Evolutionary conservation across 305 asterid genomes (phyloP), one percentile per base, ranked within the genome.

Genomic region (Fraxinus angustifolia): DNA sequence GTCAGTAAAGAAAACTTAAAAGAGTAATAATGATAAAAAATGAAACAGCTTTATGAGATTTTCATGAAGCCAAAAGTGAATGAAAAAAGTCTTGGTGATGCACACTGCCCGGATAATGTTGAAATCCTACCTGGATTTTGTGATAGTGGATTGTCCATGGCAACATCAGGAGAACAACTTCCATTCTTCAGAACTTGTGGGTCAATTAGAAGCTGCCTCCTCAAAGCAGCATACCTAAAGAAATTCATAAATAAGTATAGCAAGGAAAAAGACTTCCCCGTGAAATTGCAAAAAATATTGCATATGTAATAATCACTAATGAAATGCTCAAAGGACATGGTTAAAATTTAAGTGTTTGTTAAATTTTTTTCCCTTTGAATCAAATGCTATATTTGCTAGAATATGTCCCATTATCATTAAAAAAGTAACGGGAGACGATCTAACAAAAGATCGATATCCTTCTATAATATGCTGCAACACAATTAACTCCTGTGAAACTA

Each of bases 81-180:
- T 1, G 5, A 78, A 70, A 71, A 42, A 73, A 33, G 31, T 33
- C 36, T 6, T 26, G 73, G 76, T 65, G 79, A 73, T 65, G 48
- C 26, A 42, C 21, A 42, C 3, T 35, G 48, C n/a, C n/a, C 53
- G 12, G 0, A 65, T 6, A 38, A 48, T 40, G 35, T 26, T 67
- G 70, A 76, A 71, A 71, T 17, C 83, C 77, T 79, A 92, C 98
- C 98, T 70, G 99, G 99, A 83, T 91, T 87, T 86, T 95, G 98
- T 0, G 99, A 95, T 79, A 95, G 88, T 3, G 99, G 99, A 87
- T 95, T 93, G 89, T 95, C 99, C 82, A 95, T 95, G 84, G 86
- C 92, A 45, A 84, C 91, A 89, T 93, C 97, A 65, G 97, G 97
- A 77, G 92, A 89, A 71, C 88, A 89, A 71, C 88, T 85, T 56